Percentiles rank a stretch among this genome's conserved stretches.
Evolutionary conservation across 2,329 filamentous ascomycete genomes (phyloP).

Genomic region (Ascocoryne sarcoides): DNA sequence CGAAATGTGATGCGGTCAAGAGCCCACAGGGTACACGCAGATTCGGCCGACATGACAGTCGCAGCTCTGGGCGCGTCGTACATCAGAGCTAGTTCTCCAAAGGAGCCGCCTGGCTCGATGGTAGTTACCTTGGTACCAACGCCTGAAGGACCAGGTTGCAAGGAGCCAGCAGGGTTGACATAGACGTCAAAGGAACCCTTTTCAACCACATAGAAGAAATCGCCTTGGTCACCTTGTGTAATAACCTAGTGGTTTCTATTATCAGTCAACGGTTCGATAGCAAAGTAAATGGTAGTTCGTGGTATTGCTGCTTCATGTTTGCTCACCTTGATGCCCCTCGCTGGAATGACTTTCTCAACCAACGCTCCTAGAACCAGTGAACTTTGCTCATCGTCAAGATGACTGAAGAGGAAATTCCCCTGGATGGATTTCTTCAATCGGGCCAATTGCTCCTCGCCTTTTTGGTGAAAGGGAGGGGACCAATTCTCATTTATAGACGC

Average conservation of each 20-base stretch:
- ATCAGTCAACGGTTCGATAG: not conserved
- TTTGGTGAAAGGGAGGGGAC: slow-evolving; percentile 77
- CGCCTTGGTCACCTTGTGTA: slow-evolving; percentile 86
- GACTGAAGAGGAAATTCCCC: slow-evolving; percentile 87
- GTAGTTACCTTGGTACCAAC: slow-evolving; percentile 74
- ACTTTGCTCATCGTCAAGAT: slow-evolving; percentile 89
- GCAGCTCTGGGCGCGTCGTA: slow-evolving; percentile 96
- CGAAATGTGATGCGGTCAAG: slow-evolving; percentile 94
- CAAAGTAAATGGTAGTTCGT: not conserved
- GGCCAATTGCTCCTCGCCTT: slow-evolving; percentile 70
- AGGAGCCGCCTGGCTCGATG: slow-evolving; percentile 83
- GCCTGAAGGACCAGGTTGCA: slow-evolving; percentile 73
- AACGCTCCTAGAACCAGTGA: slow-evolving; percentile 80
- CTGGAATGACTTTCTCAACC: slow-evolving; percentile 90
- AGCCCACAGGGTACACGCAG: slow-evolving; percentile 79
- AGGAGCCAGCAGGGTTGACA: slow-evolving; percentile 67
- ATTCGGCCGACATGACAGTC: slow-evolving; percentile 77
- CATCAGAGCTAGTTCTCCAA: slow-evolving; percentile 95
- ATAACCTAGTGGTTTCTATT: slow-evolving; percentile 57
- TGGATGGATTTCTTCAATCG: slow-evolving; percentile 75
- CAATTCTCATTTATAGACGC: slow-evolving; percentile 80
- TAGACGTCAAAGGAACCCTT: slow-evolving; percentile 84
- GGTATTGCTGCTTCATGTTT: too few relatives aligned
- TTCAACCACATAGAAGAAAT: slow-evolving; percentile 97
- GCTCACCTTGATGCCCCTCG: slow-evolving; percentile 66